A percentile compares a stretch with the other conserved stretches of the same genome.
phyloP scores from a whole-genome alignment of 2,329 filamentous ascomycete species.

The Talaromyces marneffei region DNA sequence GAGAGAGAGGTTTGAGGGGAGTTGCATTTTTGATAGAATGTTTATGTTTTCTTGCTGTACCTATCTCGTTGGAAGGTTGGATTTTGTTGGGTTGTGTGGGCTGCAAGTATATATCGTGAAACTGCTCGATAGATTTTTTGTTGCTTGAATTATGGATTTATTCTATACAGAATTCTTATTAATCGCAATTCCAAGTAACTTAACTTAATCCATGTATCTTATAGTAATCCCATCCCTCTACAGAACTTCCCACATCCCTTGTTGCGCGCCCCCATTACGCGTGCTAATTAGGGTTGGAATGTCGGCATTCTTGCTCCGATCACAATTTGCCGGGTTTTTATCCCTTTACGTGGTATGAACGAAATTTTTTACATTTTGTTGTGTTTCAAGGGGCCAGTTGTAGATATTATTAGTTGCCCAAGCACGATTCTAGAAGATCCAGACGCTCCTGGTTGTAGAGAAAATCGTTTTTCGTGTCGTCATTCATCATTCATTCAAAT shows the following conservation, averaged over 20 bases:
- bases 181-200: too few species aligned
- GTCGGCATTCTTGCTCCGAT: not conserved
- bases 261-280: constrained; percentile 6
- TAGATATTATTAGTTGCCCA: not conserved
- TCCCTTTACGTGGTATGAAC: not conserved
- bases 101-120: too few species aligned
- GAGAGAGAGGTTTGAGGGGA: not conserved
- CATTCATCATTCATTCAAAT: not conserved
- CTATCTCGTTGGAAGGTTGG: not conserved
- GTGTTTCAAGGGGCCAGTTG: not conserved
- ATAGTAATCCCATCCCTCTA: not conserved
- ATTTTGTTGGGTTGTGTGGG: not conserved
- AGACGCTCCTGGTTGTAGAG: too few species aligned
- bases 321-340: not conserved
- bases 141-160: too few species aligned
- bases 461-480: not conserved
- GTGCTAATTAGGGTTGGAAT: constrained; percentile 4
- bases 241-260: not conserved
- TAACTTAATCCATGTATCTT: not conserved
- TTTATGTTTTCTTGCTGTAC: too few species aligned
- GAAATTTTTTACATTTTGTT: not conserved
- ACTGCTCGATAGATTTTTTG: too few species aligned
- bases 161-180: too few species aligned
- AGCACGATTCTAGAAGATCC: not conserved
- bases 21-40: constrained; percentile 1